Percentiles rank a stretch among this genome's conserved stretches.
phyloP scores from a whole-genome alignment of 495 filamentous ascomycete species.

The Aspergillus campestris region DNA sequence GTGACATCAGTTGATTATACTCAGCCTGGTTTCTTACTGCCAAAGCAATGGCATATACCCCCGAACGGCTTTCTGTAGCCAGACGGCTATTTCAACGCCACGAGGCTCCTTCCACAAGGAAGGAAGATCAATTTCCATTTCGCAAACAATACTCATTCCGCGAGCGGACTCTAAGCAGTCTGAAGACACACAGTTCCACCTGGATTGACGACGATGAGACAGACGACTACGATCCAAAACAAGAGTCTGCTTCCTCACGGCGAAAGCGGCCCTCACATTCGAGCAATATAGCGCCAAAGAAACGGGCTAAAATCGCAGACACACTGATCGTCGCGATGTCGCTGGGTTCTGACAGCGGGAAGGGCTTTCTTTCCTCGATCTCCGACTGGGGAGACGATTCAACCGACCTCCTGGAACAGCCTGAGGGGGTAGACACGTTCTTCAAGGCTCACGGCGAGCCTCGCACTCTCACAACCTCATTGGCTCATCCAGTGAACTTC shows the following conservation, averaged over 20 bases:
- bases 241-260: neutral
- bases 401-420: neutral
- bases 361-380: neutral
- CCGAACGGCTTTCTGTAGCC: too few relatives aligned
- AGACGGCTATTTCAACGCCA: too few relatives aligned
- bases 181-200: neutral
- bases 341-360: neutral
- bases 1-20: too few relatives aligned
- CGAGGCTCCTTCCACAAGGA: too few relatives aligned
- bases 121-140: too few relatives aligned
- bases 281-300: neutral
- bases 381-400: neutral
- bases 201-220: constrained; percentile 7
- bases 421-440: neutral
- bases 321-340: neutral
- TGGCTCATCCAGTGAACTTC: constrained; percentile 34
- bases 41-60: too few relatives aligned
- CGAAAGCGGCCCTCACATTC: neutral
- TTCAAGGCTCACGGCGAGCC: neutral
- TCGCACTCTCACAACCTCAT: constrained; percentile 21
- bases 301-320: neutral
- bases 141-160: constrained; percentile 2
- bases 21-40: too few relatives aligned
- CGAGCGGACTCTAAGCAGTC: neutral
- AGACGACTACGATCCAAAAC: constrained; percentile 6